Evolutionary conservation across 257 asterid genomes (phyloP).

Genomic region (Leptodermis oblonga): DNA sequence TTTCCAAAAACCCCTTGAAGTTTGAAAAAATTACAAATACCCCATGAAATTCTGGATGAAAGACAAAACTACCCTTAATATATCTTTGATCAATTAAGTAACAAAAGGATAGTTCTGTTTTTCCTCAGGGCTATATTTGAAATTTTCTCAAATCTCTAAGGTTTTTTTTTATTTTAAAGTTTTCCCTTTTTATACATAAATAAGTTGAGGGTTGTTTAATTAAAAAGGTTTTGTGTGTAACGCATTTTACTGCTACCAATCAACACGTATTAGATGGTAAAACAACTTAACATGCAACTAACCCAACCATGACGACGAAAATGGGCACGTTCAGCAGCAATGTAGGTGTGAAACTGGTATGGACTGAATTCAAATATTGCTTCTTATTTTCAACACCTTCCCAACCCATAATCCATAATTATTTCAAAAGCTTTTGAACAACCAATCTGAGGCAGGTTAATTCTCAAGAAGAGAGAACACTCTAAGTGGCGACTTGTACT

Average conservation of each 20-base stretch:
- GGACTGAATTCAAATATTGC: background rate
- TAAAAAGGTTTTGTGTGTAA: background rate
- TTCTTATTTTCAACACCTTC: background rate
- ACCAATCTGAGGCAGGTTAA: background rate
- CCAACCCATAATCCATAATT: no score
- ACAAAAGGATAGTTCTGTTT: no score
- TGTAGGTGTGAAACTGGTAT: constrained; percentile 5
- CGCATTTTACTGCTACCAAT: background rate
- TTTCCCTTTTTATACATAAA: no score
- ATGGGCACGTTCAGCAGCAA: background rate
- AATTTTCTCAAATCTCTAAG: no score
- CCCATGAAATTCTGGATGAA: no score
- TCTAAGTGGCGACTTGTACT: background rate
- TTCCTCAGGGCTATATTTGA: no score
- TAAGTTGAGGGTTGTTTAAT: no score
- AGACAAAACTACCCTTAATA: no score
- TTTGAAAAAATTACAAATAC: no score
- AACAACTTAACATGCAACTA: background rate
- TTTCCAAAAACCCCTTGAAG: no score
- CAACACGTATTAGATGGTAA: background rate
- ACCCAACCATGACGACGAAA: background rate
- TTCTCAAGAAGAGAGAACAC: background rate
- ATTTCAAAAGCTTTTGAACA: background rate
- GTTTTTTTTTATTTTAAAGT: no score
- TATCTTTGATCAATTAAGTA: no score